Evolutionary conservation across 441 rosid genomes (phyloP).

Genomic region (Jatropha podagrica): DNA sequence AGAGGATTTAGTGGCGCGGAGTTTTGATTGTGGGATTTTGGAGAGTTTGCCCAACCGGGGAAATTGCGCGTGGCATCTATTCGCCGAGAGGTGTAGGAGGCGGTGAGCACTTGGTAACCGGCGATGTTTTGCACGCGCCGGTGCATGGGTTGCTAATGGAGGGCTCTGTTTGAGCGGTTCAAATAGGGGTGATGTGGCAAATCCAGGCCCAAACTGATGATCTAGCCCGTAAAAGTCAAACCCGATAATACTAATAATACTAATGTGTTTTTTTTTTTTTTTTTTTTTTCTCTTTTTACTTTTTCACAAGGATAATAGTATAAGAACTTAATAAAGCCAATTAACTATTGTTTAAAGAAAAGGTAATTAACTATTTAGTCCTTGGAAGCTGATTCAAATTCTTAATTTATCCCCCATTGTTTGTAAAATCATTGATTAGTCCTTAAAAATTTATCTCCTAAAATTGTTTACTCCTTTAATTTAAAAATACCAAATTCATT

Average conservation of each 20-base stretch:
- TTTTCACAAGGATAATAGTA: too few relatives aligned
- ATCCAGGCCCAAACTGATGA: constrained; percentile 10
- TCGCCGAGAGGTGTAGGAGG: not conserved
- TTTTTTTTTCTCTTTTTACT: too few relatives aligned
- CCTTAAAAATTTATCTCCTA: too few relatives aligned
- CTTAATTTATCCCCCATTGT: too few relatives aligned
- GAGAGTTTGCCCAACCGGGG: constrained; percentile 1
- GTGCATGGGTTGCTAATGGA: not conserved
- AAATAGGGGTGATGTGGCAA: constrained; percentile 1
- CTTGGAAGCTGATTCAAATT: too few relatives aligned
- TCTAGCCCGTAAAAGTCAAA: not conserved
- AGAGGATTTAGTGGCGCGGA: constrained; percentile 28
- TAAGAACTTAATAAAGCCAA: too few relatives aligned
- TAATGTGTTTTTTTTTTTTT: too few relatives aligned
- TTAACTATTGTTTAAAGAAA: too few relatives aligned
- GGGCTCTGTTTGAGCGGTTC: not conserved
- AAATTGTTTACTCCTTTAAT: too few relatives aligned
- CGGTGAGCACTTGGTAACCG: not conserved
- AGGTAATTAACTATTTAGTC: too few relatives aligned
- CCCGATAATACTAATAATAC: not conserved
- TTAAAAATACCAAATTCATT: too few relatives aligned
- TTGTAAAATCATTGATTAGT: too few relatives aligned
- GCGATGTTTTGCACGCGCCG: constrained; percentile 25
- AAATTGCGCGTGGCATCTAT: constrained; percentile 16
- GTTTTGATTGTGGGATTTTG: constrained; percentile 17